Evolutionary conservation across 2,329 filamentous ascomycete genomes (phyloP), one percentile per base, ranked within the genome.

Genomic region (Penicillium hesseltinei): DNA sequence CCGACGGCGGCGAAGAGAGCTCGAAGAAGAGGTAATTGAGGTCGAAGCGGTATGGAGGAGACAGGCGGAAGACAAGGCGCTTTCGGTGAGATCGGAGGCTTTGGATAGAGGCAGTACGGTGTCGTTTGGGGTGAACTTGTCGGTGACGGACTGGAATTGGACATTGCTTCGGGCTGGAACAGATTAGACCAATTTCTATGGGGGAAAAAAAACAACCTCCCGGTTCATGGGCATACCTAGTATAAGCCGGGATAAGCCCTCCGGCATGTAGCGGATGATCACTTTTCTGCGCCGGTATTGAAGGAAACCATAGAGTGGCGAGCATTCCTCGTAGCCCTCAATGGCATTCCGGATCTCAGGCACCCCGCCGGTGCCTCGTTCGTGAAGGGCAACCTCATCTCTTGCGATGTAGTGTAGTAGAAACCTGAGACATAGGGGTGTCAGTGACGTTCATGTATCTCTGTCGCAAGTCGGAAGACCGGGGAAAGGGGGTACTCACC

Each of bases 291-390:
- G 87, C 56, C 93, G 84, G 75, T 97, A 97, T 67, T 90, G 87
- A 66, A 99, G 78, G 72, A 97, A 91, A 52, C 94, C 94, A 71
- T 95, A 99, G 47, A 99, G 80, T 23, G 94, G 94, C 61, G 91
- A 94, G 54, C 85, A 84, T 63, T 97, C 92, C 56, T 90, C 85
- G 72, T 95, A 96, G 61, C 84, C 81, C 58, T 88, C 84, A 65
- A 97, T 88, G 56, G 86, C 84, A 69, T 87, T 86, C 69, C 92
- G 88, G 63, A 94, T 86, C 73, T 97, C 94, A 59, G 86, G 83
- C 58, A 96, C 88, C 62, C 94, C 93, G 64, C 90, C 90, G 64
- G 82, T 88, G 49, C 94, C 94, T 65, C 84, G 85, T 59, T 82
- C 85, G 57, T 94, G 80, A 56, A 99, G 77, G 64, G 90, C 87